Evolutionary conservation across 257 asterid genomes (phyloP).

Genomic region (Penstemon newberryi): DNA sequence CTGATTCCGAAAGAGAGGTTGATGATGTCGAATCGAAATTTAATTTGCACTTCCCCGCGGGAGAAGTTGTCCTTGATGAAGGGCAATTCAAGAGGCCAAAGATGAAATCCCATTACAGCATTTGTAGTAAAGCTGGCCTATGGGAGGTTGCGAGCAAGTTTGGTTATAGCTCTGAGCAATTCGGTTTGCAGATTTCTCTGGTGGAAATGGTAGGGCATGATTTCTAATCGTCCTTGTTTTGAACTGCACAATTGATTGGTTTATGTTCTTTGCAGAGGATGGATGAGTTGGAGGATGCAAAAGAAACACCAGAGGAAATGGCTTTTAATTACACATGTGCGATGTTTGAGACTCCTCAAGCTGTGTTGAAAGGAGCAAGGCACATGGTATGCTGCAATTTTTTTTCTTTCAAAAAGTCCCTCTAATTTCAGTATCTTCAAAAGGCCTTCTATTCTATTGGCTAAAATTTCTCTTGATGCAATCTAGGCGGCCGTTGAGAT

Average conservation of each 20-base stretch:
- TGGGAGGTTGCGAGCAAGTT: conserved; percentile 95
- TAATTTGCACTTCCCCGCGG: conserved; percentile 85
- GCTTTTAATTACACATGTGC: conserved; percentile 82
- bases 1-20: conserved; percentile 90
- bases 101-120: conserved; percentile 71
- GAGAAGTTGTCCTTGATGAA: conserved; percentile 58
- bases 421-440: conserved; percentile 1
- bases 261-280: conserved; percentile 52
- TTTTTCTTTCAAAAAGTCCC: not conserved
- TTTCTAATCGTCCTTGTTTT: conserved; percentile 23
- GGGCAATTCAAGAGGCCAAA: conserved; percentile 95
- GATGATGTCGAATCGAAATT: conserved; percentile 90
- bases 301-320: conserved; percentile 96
- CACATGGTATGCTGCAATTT: conserved; percentile 71
- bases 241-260: conserved; percentile 17
- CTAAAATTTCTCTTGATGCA: conserved; percentile 23
- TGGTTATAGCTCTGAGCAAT: conserved; percentile 94
- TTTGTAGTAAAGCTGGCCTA: conserved; percentile 73
- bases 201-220: conserved; percentile 60
- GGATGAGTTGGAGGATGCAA: conserved; percentile 95
- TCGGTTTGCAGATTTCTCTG: conserved; percentile 77
- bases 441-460: conserved; percentile 3
- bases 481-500: conserved; percentile 96
- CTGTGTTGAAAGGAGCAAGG: conserved; percentile 91
- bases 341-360: conserved; percentile 82